Evolutionary conservation across 129 eudicot genomes (phyloP), one percentile per base, ranked within the genome.

Genomic region (Flaveria sonorensis): DNA sequence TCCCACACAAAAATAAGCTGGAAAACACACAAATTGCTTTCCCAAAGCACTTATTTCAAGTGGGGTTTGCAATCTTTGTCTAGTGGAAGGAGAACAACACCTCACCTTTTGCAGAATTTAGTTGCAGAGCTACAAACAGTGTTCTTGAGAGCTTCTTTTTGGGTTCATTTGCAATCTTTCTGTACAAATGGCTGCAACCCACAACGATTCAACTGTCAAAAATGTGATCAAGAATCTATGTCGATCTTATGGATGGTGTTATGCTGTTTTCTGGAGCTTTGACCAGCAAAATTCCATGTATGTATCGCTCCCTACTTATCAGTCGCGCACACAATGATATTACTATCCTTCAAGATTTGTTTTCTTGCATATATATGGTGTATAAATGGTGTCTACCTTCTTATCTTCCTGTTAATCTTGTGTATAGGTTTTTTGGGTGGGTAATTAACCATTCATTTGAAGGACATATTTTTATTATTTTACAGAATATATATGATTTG

Each of bases 241-340:
- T 43, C 72, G 79, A 68, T 81, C 75, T 70, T 66, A 81, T 86
- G 99, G 99, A 71, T 94, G 99, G 97, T 89, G 88, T 83, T 94
- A 91, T 87, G 99, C 87, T 72, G 89, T 89, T 84, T 87, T 94
- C 71, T 94, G 99, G 99, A 78, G 90, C 63, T 89, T 89, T 89
- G 93, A 91, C 89, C 96, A 82, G 16, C 62, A 61, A 76, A 89
- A 89, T 80, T 81, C 89, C 42, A 69, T 91, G 99, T 94, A 89
- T 87, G 96, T 32, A 61, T 77, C 36, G 28, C 45, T 46, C 26
- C 40, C 13, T 13, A 56, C 63, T 26, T 10, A 32, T 32, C 39
- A 32, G 32, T 28, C 39, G 5, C 39, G 5, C 39, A 5, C 39
- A 32, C 7, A 32, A 32, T 32, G 39, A 32, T 32, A 32, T 32